Evolutionary conservation across 805 yeast genomes (phyloP), one percentile per base, ranked within the genome.

Genomic region (Lipomyces orientalis): DNA sequence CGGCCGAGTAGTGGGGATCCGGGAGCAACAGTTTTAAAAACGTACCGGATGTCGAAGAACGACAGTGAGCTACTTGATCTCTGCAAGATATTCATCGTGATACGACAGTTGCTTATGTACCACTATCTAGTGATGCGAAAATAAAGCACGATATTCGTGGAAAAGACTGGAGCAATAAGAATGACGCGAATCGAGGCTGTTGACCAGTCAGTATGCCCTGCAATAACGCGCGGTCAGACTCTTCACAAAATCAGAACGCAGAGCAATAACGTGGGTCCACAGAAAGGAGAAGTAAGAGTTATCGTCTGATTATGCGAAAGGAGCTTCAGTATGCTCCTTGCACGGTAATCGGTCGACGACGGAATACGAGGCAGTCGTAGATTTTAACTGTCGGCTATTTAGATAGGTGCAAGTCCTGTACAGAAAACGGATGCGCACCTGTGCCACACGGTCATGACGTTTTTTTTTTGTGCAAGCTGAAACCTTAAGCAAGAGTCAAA

Each of bases 21-120:
- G 7, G 16, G 39, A 12, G 29, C 6, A 9, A 35, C 4, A 22
- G 54, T 35, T 43, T 4, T 35, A 34, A 39, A 39, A 34, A 68
- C 74, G 37, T 64, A 75, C 77, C 76, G 70, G 52, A 85, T 83
- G 64, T 84, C 87, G 67, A 85, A 83, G 19, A 81, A 75, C 5
- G 84, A 77, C 10, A 83, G 76, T 60, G 76, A 68, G 61, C 76
- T 69, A 66, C 75, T 74, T 37, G 73, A 56, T 39, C 76, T 68
- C 61, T 73, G 69, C 31, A 76, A 70, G 71, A 75, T 72, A 55
- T 62, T 73, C 74, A 71, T 74, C n/a, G 22, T 43, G n/a, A n/a
- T 43, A 7, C 7, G n/a, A 43, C n/a, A 43, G 16, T 16, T 43
- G 49, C 49, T 3, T 8, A 43, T 9, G 16, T 2, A 19, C 22